Evolutionary conservation across 2,329 filamentous ascomycete genomes (phyloP).

Genomic region (Colletotrichum salicis): DNA sequence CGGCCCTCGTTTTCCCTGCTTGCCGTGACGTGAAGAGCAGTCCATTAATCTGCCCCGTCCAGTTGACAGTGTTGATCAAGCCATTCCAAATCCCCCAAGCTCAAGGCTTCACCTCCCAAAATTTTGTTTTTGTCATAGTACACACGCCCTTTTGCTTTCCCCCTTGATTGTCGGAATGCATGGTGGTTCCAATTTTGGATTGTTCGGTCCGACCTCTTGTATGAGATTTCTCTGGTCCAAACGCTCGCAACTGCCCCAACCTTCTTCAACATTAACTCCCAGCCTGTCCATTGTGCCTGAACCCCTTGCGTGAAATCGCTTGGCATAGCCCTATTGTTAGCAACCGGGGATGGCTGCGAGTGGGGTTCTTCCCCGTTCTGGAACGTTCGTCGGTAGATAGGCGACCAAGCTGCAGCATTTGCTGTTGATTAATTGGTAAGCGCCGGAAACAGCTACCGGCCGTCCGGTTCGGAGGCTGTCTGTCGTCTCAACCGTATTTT

Average conservation of each 20-base stretch:
- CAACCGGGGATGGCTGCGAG: constrained; percentile 19
- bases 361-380: constrained; percentile 27
- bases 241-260: neutral
- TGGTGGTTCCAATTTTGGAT: constrained; percentile 22
- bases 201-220: constrained; percentile 13
- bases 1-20: neutral
- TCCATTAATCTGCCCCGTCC: neutral
- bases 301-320: constrained; percentile 17
- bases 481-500: constrained; percentile 26
- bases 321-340: constrained; percentile 31
- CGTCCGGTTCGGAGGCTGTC: constrained; percentile 7
- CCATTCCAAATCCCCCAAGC: constrained; percentile 16
- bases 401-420: constrained; percentile 8
- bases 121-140: neutral
- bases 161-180: neutral
- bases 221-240: constrained; percentile 15
- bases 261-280: constrained; percentile 7
- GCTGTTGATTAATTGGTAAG: constrained; percentile 6
- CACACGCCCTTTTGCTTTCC: neutral
- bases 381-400: constrained; percentile 30
- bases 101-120: neutral
- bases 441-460: constrained; percentile 23
- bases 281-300: constrained; percentile 17
- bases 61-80: constrained; percentile 21
- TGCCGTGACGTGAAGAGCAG: constrained; percentile 10